Evolutionary conservation across 441 rosid genomes (phyloP).

Genomic region (Populus tomentosa): DNA sequence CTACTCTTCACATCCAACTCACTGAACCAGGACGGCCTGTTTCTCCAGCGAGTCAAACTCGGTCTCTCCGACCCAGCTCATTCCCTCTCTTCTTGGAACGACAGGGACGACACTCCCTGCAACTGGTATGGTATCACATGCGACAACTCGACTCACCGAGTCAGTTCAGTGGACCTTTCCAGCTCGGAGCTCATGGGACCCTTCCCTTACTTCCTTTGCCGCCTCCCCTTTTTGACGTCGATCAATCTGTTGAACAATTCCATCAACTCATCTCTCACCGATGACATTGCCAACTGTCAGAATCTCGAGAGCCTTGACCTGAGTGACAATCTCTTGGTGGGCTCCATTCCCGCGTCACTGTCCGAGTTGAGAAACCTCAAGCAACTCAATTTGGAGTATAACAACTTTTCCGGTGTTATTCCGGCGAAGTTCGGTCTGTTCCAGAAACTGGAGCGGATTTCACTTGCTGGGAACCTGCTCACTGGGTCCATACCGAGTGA

Average conservation of each 20-base stretch:
- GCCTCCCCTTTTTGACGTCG: conserved; percentile 44
- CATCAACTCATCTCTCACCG: conserved; percentile 62
- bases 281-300: conserved; percentile 46
- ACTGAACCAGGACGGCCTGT: conserved; percentile 78
- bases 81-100: conserved; percentile 63
- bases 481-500: conserved; percentile 39
- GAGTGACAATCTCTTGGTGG: conserved; percentile 58
- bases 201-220: conserved; percentile 69
- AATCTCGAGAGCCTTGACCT: conserved; percentile 53
- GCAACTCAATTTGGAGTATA: conserved; percentile 52
- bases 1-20: conserved; percentile 21
- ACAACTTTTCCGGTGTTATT: conserved; percentile 80
- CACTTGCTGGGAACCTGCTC: neutral
- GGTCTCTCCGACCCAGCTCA: conserved; percentile 57
- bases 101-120: conserved; percentile 59
- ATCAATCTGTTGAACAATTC: conserved; percentile 54
- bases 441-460: neutral
- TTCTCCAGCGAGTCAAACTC: conserved; percentile 52
- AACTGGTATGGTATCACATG: conserved; percentile 71
- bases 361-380: conserved; percentile 46
- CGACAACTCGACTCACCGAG: conserved; percentile 36
- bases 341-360: conserved; percentile 50
- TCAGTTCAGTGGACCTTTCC: conserved; percentile 62
- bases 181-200: conserved; percentile 51
- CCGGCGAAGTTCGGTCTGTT: conserved; percentile 67